Evolutionary conservation across 2,329 filamentous ascomycete genomes (phyloP).

Genomic region (Venturia effusa): DNA sequence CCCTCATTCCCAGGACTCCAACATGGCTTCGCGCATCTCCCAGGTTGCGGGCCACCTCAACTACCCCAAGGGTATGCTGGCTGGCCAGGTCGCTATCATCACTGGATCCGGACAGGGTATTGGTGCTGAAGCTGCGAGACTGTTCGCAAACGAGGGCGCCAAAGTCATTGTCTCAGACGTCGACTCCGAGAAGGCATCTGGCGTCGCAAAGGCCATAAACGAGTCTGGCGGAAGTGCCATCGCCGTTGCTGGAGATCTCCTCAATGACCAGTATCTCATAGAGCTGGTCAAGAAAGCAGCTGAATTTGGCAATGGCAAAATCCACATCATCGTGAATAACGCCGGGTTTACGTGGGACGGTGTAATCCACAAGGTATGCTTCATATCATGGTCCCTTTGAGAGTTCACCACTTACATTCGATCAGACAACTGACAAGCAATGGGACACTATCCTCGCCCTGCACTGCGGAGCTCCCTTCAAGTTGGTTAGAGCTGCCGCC

Average conservation of each 20-base stretch:
- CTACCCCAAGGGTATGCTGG: conserved; percentile 68
- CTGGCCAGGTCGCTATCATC: conserved; percentile 75
- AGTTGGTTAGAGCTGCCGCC: conserved; percentile 64
- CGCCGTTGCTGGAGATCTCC: conserved; percentile 65
- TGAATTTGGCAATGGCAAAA: conserved; percentile 74
- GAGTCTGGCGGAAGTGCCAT: conserved; percentile 55
- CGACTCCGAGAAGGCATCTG: conserved; percentile 62
- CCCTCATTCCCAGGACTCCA: background rate
- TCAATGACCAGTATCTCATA: conserved; percentile 59
- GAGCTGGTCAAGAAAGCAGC: conserved; percentile 64
- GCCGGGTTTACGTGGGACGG: conserved; percentile 90
- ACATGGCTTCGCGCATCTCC: conserved; percentile 7
- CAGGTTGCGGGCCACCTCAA: conserved; percentile 39
- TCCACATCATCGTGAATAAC: conserved; percentile 87
- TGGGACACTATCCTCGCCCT: conserved; percentile 81
- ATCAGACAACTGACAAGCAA: conserved; percentile 71
- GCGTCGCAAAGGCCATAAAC: conserved; percentile 62
- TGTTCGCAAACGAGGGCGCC: conserved; percentile 82
- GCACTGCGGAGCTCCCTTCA: conserved; percentile 79
- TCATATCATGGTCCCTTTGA: background rate
- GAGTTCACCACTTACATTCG: background rate
- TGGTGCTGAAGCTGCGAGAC: conserved; percentile 67
- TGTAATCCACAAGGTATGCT: conserved; percentile 67
- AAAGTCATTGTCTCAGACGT: conserved; percentile 79
- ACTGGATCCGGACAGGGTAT: conserved; percentile 82